phyloP scores from a whole-genome alignment of 768 basidiomycete species.

The Boletus sp. region DNA sequence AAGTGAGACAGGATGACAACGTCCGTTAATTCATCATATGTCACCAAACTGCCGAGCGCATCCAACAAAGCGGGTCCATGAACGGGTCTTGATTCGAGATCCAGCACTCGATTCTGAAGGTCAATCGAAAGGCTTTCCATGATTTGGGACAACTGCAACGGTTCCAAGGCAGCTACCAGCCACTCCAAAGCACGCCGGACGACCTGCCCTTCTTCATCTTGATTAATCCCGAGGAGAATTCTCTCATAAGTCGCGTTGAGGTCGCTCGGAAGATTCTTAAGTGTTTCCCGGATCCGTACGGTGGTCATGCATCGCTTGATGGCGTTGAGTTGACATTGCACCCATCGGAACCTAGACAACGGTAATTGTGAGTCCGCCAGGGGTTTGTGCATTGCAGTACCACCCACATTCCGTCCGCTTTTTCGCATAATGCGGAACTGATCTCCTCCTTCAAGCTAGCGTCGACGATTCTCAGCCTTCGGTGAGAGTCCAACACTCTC shows the following conservation, averaged over 20 bases:
- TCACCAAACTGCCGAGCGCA: neutral
- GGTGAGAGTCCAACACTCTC: conserved; percentile 5
- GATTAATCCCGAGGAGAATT: neutral
- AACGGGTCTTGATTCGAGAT: neutral
- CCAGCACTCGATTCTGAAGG: neutral
- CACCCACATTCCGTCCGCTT: conserved; percentile 14
- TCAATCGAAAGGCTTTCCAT: conserved; percentile 9
- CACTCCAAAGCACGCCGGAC: conserved; percentile 2
- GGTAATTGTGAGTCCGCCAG: too few relatives aligned
- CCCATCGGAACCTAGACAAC: conserved; percentile 10
- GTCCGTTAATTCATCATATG: neutral
- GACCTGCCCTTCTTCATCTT: neutral
- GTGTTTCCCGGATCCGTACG: neutral
- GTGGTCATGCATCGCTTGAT: neutral
- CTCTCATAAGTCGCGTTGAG: conserved; percentile 8
- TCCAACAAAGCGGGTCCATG: conserved; percentile 5
- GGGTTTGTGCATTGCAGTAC: neutral
- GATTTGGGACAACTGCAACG: conserved; percentile 5
- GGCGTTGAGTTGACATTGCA: conserved; percentile 8
- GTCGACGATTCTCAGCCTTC: neutral
- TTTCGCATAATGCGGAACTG: neutral
- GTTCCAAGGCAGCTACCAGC: conserved; percentile 8
- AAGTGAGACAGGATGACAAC: conserved; percentile 8
- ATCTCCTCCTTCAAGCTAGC: conserved; percentile 6
- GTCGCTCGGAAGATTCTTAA: neutral